Conservation (phyloP, 1,284 basidiomycete genomes). For the Tausonia pullulans region DNA sequence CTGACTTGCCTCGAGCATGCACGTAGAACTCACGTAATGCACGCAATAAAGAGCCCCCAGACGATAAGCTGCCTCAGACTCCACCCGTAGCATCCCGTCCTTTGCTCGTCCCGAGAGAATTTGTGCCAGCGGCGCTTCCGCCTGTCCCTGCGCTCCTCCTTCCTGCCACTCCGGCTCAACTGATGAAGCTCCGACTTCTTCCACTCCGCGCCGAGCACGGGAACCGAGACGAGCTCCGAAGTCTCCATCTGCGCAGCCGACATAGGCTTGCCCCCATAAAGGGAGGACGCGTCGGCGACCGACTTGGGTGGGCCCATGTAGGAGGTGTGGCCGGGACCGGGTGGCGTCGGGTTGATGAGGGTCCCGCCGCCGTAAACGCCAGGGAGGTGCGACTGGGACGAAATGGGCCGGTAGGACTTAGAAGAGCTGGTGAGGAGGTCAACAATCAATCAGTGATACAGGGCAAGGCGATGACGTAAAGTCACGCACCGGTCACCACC, state of each 20-base stretch:
- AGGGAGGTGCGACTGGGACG: not conserved
- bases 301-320: not conserved
- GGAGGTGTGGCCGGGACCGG: not conserved
- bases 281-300: not conserved
- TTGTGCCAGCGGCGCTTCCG: constrained; percentile 7
- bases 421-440: not conserved
- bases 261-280: constrained; percentile 9
- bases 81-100: constrained; percentile 5
- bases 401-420: constrained; percentile 4
- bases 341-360: not conserved
- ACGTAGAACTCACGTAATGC: constrained; percentile 2
- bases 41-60: constrained; percentile 1
- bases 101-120: constrained; percentile 13
- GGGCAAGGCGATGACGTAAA: not conserved
- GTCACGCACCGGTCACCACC: not conserved
- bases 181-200: constrained; percentile 13
- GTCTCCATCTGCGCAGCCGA: constrained; percentile 10
- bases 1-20: not conserved
- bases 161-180: constrained; percentile 1
- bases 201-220: constrained; percentile 17
- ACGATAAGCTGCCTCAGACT: constrained; percentile 9
- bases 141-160: constrained; percentile 1
- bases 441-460: not conserved
- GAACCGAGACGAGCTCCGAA: constrained; percentile 15
- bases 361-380: not conserved